Percentiles rank a stretch among this genome's conserved stretches.
Conservation (phyloP, 345 rosid genomes). For the Balakata baccata region DNA sequence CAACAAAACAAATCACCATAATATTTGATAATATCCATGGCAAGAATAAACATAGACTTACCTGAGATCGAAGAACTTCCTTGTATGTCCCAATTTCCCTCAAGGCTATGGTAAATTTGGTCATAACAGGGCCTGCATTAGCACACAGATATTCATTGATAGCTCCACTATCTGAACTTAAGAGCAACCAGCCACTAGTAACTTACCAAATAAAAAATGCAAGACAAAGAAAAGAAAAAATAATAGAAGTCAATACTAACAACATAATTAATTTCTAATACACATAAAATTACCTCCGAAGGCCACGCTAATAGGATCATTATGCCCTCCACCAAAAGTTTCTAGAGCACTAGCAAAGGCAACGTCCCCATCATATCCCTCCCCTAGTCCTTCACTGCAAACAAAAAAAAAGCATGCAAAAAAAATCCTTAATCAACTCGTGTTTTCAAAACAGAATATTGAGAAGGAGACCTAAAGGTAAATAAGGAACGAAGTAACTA, state of each 20-base stretch:
- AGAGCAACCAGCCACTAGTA: not conserved
- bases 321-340: constrained; percentile 98
- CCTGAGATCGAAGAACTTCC: constrained; percentile 98
- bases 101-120: constrained; percentile 95
- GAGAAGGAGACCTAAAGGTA: not conserved
- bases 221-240: not conserved
- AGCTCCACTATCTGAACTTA: not conserved
- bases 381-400: constrained; percentile 95
- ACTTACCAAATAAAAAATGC: not conserved
- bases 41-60: constrained; percentile 20
- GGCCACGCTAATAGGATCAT: constrained; percentile 96
- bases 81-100: constrained; percentile 98
- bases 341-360: constrained; percentile 97
- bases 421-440: constrained; percentile 13
- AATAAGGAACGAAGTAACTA: not conserved
- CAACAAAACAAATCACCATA: constrained; percentile 3
- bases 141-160: constrained; percentile 24
- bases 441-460: not conserved
- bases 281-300: constrained; percentile 76
- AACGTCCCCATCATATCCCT: constrained; percentile 93
- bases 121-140: constrained; percentile 91
- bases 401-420: constrained; percentile 10
- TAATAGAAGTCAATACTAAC: not conserved
- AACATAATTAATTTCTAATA: not conserved
- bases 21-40: not conserved